Evolutionary conservation across 2,329 filamentous ascomycete genomes (phyloP), one percentile per base, ranked within the genome.

Genomic region (Hypoxylon sp.): DNA sequence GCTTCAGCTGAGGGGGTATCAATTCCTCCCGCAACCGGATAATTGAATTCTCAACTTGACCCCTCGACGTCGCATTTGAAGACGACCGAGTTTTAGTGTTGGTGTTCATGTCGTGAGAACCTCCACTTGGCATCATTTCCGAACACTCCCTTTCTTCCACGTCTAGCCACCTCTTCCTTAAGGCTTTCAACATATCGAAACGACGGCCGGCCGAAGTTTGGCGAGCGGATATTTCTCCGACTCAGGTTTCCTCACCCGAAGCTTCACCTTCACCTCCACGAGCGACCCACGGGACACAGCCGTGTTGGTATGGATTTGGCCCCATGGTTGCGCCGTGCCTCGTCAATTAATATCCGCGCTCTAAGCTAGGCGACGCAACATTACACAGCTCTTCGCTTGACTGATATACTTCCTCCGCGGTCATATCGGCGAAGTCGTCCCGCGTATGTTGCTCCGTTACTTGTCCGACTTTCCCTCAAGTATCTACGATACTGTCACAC

Each of bases 21-120:
- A 62, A 59, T 60, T 62, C 48, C 57, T 67, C 63, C 65, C 64
- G 61, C 51, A 59, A 62, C 67, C 69, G 69, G 67, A 71, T 69
- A 71, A 71, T 71, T 71, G 52, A 52, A 60, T 51, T 47, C 60
- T 58, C 46, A 60, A 48, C 52, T 68, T 35, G 32, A 64, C 54
- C 58, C 50, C 51, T 70, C 68, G 62, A 68, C 59, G 68, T 68
- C 65, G 68, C 62, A 68, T 68, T 58, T 27, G 51, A 65, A 48
- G 46, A 57, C 54, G 32, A 44, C 44, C 56, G 39, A 58, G 27
- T 44, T 51, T 31, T 31, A 56, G 21, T 50, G 50, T 21, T 17
- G 48, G 54, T 65, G 19, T 62, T 44, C 48, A 52, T 47, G 32
- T 50, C 37, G 44, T 62, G 51, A 67, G n/a, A 42, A 64, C 52